Conservation (phyloP, 768 basidiomycete species). For the Steccherinum ochraceum region DNA sequence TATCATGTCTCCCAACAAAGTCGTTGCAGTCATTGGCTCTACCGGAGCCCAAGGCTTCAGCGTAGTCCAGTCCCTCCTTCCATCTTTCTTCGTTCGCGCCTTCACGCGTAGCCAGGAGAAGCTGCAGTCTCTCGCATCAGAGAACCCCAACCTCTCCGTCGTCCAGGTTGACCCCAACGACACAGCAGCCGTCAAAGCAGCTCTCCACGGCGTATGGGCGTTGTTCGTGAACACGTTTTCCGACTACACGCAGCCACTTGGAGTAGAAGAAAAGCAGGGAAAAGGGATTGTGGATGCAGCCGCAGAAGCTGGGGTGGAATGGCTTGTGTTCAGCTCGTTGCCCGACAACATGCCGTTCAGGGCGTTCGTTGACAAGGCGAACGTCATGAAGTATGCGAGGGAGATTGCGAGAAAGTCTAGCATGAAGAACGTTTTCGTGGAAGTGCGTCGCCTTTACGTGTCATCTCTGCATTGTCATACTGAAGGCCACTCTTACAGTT, state of each 20-base stretch:
- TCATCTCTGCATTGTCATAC: not conserved
- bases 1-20: not conserved
- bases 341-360: constrained; percentile 2
- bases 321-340: constrained; percentile 2
- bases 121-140: not conserved
- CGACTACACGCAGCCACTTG: constrained; percentile 9
- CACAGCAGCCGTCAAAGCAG: not conserved
- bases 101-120: not conserved
- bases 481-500: not conserved
- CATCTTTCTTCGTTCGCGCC: not conserved
- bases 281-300: constrained; percentile 4
- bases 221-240: constrained; percentile 7
- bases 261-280: constrained; percentile 1
- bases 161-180: constrained; percentile 3
- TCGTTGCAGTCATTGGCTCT: constrained; percentile 2
- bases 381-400: constrained; percentile 5
- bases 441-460: not conserved
- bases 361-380: constrained; percentile 2
- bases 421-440: constrained; percentile 1
- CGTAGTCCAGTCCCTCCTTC: not conserved
- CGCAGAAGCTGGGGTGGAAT: not conserved
- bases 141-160: constrained; percentile 1
- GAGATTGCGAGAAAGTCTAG: constrained; percentile 1
- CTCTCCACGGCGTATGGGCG: constrained; percentile 2
- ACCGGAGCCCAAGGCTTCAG: constrained; percentile 1